phyloP scores from a whole-genome alignment of 176 grass and related monocot genomes.

The Musa schizocarpa region DNA sequence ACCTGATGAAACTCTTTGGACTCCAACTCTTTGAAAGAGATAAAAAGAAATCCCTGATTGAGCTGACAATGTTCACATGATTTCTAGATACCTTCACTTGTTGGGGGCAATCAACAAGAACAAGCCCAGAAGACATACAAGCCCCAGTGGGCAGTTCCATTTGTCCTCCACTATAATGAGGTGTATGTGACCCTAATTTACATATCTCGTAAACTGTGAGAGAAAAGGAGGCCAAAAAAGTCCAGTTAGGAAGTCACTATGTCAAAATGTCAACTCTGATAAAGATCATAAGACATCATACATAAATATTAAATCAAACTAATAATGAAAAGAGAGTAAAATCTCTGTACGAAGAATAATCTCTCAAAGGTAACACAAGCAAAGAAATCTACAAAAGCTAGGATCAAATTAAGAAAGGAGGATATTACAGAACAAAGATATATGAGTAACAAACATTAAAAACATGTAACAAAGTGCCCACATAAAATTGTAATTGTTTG shows the following conservation, averaged over 20 bases:
- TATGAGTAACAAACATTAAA: too few species aligned
- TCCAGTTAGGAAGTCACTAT: not conserved
- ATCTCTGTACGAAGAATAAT: not conserved
- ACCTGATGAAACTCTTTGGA: conserved; percentile 54
- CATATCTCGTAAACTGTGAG: conserved; percentile 81
- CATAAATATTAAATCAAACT: not conserved
- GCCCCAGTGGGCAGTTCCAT: conserved; percentile 53
- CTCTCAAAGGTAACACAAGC: not conserved
- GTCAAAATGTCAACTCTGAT: not conserved
- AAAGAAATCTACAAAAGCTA: not conserved
- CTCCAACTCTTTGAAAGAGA: conserved; percentile 88
- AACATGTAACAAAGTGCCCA: too few species aligned
- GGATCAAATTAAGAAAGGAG: too few species aligned
- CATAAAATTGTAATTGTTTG: too few species aligned
- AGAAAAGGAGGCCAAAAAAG: conserved; percentile 16
- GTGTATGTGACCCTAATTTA: conserved; percentile 79
- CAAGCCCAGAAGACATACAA: conserved; percentile 63
- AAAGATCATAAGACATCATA: not conserved
- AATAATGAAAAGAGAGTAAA: not conserved
- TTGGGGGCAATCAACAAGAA: conserved; percentile 79
- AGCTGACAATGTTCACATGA: conserved; percentile 51
- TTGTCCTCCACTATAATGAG: conserved; percentile 60
- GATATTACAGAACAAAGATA: too few species aligned
- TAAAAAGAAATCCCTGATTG: conserved; percentile 60
- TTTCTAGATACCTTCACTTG: conserved; percentile 58